These are phyloP conservation scores for Rhizopogon roseolus DNA, from an alignment of 768 basidiomycete species.

Conservation along the genomic window DNA sequence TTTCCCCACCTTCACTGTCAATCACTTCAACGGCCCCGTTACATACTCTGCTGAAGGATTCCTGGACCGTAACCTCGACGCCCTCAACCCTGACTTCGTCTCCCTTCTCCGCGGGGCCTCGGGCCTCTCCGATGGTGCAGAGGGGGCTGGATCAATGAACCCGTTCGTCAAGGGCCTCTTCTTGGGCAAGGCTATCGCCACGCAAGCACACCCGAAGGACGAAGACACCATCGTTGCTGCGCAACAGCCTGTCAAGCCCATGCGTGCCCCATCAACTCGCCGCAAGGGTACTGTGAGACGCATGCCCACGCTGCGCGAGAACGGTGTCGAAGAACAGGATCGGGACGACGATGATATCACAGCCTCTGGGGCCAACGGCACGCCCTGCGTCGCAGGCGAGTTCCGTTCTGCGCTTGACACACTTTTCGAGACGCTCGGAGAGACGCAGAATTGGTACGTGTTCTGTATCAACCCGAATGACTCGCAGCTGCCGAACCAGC, in stretches of 20 bases:
- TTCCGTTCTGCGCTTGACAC: slow-evolving; percentile 82
- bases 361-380: slow-evolving; percentile 25
- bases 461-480: slow-evolving; percentile 96
- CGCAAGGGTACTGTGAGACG: slow-evolving; percentile 73
- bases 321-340: slow-evolving; percentile 35
- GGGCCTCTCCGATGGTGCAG: slow-evolving; percentile 39
- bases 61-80: slow-evolving; percentile 83
- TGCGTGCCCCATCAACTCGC: slow-evolving; percentile 87
- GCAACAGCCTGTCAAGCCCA: slow-evolving; percentile 90
- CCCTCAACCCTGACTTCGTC: slow-evolving; percentile 90
- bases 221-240: slow-evolving; percentile 96
- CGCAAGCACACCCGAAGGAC: slow-evolving; percentile 85
- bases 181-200: slow-evolving; percentile 83
- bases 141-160: slow-evolving; percentile 78
- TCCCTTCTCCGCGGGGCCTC: slow-evolving; percentile 68
- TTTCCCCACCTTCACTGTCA: slow-evolving; percentile 83
- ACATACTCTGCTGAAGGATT: slow-evolving; percentile 90
- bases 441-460: slow-evolving; percentile 87
- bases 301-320: slow-evolving; percentile 31
- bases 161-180: slow-evolving; percentile 92
- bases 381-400: slow-evolving; percentile 82
- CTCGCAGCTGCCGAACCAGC: slow-evolving; percentile 88
- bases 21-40: slow-evolving; percentile 88
- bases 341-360: slow-evolving; percentile 33
- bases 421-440: slow-evolving; percentile 82